A percentile compares a stretch with the other conserved stretches of the same genome.
Conservation (phyloP, 2,329 filamentous ascomycete genomes). For the Nothophaeocryptopus gaeumannii region DNA sequence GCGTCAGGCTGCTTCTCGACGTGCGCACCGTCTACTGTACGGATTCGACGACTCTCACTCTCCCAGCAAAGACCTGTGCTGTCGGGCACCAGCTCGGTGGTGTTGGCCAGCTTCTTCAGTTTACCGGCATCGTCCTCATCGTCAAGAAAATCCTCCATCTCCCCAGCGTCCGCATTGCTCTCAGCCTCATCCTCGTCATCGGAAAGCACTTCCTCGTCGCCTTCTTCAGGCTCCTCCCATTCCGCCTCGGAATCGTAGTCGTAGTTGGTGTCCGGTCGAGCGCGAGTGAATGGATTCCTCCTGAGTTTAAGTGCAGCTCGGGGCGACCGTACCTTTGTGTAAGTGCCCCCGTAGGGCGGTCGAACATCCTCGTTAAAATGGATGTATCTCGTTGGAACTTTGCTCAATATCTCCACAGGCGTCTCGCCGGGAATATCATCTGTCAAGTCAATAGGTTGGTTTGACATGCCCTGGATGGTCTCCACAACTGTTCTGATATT, state of each 20-base stretch:
- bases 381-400: conserved; percentile 62
- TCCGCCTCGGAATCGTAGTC: conserved; percentile 83
- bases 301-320: conserved; percentile 47
- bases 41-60: conserved; percentile 51
- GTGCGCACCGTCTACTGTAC: conserved; percentile 45
- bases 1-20: conserved; percentile 32
- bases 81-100: conserved; percentile 69
- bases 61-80: conserved; percentile 85
- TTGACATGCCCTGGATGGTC: conserved; percentile 42
- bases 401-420: conserved; percentile 23
- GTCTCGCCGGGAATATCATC: conserved; percentile 25
- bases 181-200: conserved; percentile 67
- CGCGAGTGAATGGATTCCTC: conserved; percentile 53
- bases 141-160: conserved; percentile 87
- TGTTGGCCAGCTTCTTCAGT: conserved; percentile 57
- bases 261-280: conserved; percentile 67
- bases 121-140: conserved; percentile 69
- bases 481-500: conserved; percentile 39
- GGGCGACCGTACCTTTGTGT: conserved; percentile 58
- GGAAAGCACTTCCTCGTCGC: conserved; percentile 64
- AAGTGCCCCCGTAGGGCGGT: conserved; percentile 69
- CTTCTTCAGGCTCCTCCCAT: conserved; percentile 71
- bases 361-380: conserved; percentile 62
- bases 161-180: conserved; percentile 73
- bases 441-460: conserved; percentile 45